Evolutionary conservation across 768 basidiomycete genomes (phyloP), one percentile per base, ranked within the genome.

Genomic region (Amanita polypyramis): DNA sequence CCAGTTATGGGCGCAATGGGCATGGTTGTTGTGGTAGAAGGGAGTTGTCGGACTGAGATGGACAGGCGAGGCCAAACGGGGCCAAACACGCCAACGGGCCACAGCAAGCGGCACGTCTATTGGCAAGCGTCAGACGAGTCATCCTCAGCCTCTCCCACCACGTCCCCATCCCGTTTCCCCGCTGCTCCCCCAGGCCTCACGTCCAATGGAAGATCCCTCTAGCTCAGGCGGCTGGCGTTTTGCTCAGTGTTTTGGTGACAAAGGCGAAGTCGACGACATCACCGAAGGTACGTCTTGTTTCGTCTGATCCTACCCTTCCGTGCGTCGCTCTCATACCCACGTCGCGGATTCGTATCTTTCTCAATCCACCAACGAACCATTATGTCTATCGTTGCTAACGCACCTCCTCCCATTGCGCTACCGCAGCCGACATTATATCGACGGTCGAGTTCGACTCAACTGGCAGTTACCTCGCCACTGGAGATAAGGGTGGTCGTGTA

Each of bases 401-500:
- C 40, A 11, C 11, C 8, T 17, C 30, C 15, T 14, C 21, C 19
- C 60, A 51, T 55, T 58, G 49, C 60, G 46, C 58, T 36, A 54
- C 59, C 57, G 53, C 69, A 97, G 93, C 96, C 74, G 96, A 99
- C 76, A 98, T 99, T 75, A 99, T 99, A 68, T 98, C 96, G 43
- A 96, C 95, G 52, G 96, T 98, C 64, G 96, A 99, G 73, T 99
- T 98, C 62, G 96, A 98, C 68, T 95, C 96, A 51, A 96, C 96
- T 44, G 96, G 96, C 44, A 96, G 96, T 65, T 99, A 99, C 65
- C 90, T 99, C 56, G 96, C 96, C 48, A 99, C 96, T 0, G 96
- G 96, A 54, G 96, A 99, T 76, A 99, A 99, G 72, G 96, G 96
- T 52, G 96, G 96, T 49, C 84, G 96, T 55, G 96, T 99, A 51